Percentiles rank a stretch among this genome's conserved stretches.
These are phyloP conservation scores for Multifurca ochricompacta DNA, from an alignment of 768 basidiomycete genomes.

Conservation along the genomic window DNA sequence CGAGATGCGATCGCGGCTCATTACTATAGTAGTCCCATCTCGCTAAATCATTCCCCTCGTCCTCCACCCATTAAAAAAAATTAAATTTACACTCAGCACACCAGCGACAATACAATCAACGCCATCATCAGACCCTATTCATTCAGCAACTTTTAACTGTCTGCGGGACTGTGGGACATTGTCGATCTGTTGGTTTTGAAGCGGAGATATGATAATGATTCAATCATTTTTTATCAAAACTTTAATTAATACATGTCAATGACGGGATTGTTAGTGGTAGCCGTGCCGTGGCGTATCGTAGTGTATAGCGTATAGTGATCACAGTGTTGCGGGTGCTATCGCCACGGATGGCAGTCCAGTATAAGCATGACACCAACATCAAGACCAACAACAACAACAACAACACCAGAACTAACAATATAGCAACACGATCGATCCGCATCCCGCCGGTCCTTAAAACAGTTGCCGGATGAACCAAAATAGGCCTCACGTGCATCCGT, in stretches of 20 bases:
- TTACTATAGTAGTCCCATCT: not conserved
- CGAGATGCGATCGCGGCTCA: conserved; percentile 2
- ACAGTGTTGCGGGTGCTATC: too few species aligned
- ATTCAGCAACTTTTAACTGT: not conserved
- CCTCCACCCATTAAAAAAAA: too few species aligned
- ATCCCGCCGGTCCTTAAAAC: not conserved
- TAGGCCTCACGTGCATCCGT: not conserved
- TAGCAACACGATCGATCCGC: not conserved
- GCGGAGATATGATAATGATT: not conserved
- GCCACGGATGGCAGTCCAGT: too few species aligned
- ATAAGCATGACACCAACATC: too few species aligned
- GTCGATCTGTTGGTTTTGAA: not conserved
- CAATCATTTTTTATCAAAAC: not conserved
- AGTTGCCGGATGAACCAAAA: conserved; percentile 1
- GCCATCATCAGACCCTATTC: not conserved
- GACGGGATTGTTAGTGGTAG: too few species aligned
- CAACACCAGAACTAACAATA: too few species aligned
- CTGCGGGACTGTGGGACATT: not conserved
- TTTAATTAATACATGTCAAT: not conserved
- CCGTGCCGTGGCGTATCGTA: too few species aligned
- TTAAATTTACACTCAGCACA: too few species aligned
- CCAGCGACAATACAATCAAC: too few species aligned
- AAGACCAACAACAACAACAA: not conserved
- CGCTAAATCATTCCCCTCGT: not conserved
- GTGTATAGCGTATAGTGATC: not conserved